Base-by-base conservation (phyloP, 768 basidiomycete genomes). In the Mycena haematopus region DNA sequence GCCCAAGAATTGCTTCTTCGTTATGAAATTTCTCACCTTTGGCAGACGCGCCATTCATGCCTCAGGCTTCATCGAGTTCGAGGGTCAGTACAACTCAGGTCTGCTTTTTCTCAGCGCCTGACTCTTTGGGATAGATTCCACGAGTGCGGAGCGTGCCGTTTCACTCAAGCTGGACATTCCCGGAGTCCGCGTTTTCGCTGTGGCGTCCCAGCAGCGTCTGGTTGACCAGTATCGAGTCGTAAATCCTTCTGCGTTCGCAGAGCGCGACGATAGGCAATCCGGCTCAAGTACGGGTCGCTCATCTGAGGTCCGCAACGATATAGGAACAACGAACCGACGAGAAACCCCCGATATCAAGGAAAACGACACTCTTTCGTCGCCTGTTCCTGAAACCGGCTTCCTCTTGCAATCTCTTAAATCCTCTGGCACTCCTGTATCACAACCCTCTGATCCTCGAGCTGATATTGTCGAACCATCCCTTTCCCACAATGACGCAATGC, bases 141-240 rank as follows among this genome's bases (percentile, higher is more conserved):
- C 52, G 22, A 61, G 68, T 46, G 69, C 69, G 11, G 60, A 72
- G 22, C 70, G 68, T 44, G 76, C 73, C 6, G 15, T 73, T 46
- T 53, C 60, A 29, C 64, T 74, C 31, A 58, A 70, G 33, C 29
- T 68, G 25, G 62, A 70, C 22, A 58, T 66, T 17, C 61, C 58
- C 7, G 70, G 70, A 9, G 56, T 73, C 27, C 65, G 51, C 11
- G 69, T 72, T 11, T 65, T 64, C 42, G 54, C 68, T 22, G 62
- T 75, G 15, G 59, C 66, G 4, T 50, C 50, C n/a, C 53, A 68
- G 33, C 53, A 68, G 33, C 60, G 31, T 17, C 56, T 74, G 22
- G 55, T 71, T 31, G 56, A 61, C 21, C 66, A 67, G 31, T 67
- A 67, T 49, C 59, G 62, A 21, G 56, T 64, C 35, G 52, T 67